Percentiles rank a stretch among this genome's conserved stretches.
These are phyloP conservation scores for Hanseniaspora sp. DNA, from an alignment of 1,139 yeast genomes.

Conservation along the genomic window DNA sequence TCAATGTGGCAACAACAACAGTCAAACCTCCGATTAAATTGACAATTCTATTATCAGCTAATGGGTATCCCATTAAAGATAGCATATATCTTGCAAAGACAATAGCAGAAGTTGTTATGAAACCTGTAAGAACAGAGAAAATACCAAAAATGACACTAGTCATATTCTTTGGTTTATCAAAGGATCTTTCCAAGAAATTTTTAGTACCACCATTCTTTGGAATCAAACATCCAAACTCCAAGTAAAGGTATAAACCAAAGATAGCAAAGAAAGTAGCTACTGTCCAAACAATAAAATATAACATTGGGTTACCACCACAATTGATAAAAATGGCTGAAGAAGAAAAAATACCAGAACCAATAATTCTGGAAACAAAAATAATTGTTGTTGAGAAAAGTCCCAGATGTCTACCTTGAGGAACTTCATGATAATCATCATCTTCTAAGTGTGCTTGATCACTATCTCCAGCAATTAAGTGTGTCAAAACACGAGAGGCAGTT, in stretches of 20 bases:
- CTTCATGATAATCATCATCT: constrained; percentile 30
- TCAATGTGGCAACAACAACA: constrained; percentile 35
- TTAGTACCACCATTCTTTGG: constrained; percentile 70
- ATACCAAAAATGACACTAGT: constrained; percentile 49
- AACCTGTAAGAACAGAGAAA: constrained; percentile 52
- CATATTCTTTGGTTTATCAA: constrained; percentile 47
- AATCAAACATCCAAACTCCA: constrained; percentile 58
- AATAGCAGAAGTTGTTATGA: constrained; percentile 52
- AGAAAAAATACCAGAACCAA: constrained; percentile 73
- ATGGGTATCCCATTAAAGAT: constrained; percentile 38
- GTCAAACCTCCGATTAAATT: constrained; percentile 39
- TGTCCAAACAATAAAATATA: constrained; percentile 53
- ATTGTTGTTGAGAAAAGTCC: constrained; percentile 58
- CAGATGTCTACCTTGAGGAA: constrained; percentile 66
- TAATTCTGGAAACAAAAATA: constrained; percentile 52
- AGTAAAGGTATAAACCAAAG: constrained; percentile 52
- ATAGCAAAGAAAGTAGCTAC: constrained; percentile 51
- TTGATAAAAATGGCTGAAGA: constrained; percentile 57
- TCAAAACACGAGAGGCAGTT: constrained; percentile 9
- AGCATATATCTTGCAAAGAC: constrained; percentile 61
- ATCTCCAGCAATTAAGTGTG: constrained; percentile 5
- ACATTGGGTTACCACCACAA: constrained; percentile 52
- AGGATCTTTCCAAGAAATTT: constrained; percentile 56
- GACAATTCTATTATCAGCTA: constrained; percentile 27
- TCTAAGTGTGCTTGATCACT: constrained; percentile 12